Evolutionary conservation across 139 green algal species (phyloP), one percentile per base, ranked within the genome.

Genomic region (Coelastrella sp.): DNA sequence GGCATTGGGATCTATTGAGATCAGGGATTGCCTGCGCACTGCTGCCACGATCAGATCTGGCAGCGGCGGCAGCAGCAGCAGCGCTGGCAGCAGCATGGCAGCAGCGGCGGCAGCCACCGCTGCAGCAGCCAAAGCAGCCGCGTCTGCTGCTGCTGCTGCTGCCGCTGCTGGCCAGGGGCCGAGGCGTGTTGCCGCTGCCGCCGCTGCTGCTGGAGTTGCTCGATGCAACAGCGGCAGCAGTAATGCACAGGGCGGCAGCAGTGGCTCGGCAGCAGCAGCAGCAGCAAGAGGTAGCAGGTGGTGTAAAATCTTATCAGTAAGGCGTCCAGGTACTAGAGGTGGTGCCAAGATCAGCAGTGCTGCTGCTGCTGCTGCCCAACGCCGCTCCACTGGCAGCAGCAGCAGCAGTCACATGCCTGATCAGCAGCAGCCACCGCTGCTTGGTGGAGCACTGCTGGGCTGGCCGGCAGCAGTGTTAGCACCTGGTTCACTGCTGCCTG

Each of bases 1-100:
- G 7, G 88, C 86, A 8, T 53, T 94, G 23, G 81, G 85, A 30
- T 67, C 88, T 53, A 25, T 93, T 19, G 89, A 94, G 87, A 69
- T 92, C 17, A 74, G 85, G 5, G 87, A 90, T 62, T 89, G 81
- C 27, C 38, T 40, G 1, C 59, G 43, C 15, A 37, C 59, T 45
- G 68, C 37, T 51, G 85, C 23, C n/a, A n/a, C n/a, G n/a, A n/a
- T n/a, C n/a, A n/a, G n/a, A n/a, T n/a, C n/a, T n/a, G n/a, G n/a
- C n/a, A n/a, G n/a, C n/a, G n/a, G n/a, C n/a, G n/a, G 78, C 35
- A 2, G 38, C 57, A 15, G 79, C 38, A 66, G 34, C 9, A 66
- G 15, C 11, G 38, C 64, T n/a, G 25, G 19, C 43, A n/a, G 38
- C 75, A 81, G 79, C 27, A 62, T 64, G 35, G 53, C 53, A 53